Base-by-base conservation (phyloP, 228 moss, liverwort and hornwort genomes). In the Sphagnum fallax region DNA sequence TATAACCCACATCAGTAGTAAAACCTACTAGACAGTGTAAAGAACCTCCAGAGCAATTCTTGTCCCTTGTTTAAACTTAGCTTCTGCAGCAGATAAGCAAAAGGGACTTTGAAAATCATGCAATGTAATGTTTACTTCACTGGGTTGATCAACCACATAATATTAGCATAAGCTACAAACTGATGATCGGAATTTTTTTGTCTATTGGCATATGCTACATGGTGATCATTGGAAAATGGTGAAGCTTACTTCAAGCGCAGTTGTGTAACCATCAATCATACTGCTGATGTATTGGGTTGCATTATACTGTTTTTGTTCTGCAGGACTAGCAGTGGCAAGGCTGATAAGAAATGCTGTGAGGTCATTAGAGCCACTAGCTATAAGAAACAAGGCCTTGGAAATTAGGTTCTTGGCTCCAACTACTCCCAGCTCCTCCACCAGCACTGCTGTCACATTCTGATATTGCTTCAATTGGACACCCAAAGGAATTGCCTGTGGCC, bases 291-390 rank as follows among this genome's bases (percentile, higher is more conserved):
- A 66, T 50, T 49, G 47, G 16, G 48, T 66, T 6, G 47, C 11
- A 51, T 49, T 66, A 5, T 49, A 66, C 5, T 52, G 69, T 6
- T 58, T 58, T 14, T 58, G 58, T 47, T 52, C 16, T 77, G 82
- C 48, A 75, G 53, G 6, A 10, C 66, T 1, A 50, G 69, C n/a
- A 32, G 32, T 32, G 14, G 58, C 58, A 14, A 14, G 58, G 47
- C 61, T 50, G 0, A 5, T 1, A 8, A 77, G 75, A 66, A 73
- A 82, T 18, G 60, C 52, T 13, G 63, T 66, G 0, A 86, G 71
- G 65, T 86, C 82, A 65, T 86, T 77, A 16, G 80, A 82, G 18
- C 79, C 82, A 52, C 64, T 80, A 14, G 79, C 64, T 5, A 82
- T 6, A 5, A 79, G 55, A 71, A 73, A 82, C 0, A 82, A 70